Evolutionary conservation across 2,329 filamentous ascomycete genomes (phyloP).

Genomic region (Penicillium sp.): DNA sequence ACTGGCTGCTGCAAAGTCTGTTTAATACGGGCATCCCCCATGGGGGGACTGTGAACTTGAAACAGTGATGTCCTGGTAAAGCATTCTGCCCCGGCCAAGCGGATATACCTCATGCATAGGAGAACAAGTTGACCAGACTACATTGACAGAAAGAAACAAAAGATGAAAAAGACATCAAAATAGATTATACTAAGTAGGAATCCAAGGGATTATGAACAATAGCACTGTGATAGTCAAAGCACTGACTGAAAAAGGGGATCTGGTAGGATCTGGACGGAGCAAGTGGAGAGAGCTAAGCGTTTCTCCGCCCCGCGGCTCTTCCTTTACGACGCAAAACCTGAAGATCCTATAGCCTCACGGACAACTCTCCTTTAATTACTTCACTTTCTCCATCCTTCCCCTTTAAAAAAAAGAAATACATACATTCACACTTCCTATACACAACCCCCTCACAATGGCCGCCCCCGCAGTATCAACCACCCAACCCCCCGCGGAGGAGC

Average conservation of each 20-base stretch:
- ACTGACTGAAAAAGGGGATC: no score
- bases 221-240: no score
- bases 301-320: conserved; percentile 22
- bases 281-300: conserved; percentile 16
- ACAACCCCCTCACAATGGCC: conserved; percentile 25
- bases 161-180: neutral
- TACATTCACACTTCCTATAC: neutral
- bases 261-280: no score
- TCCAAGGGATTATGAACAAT: no score
- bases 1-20: neutral
- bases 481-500: conserved; percentile 32
- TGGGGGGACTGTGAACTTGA: no score
- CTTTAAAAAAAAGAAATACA: neutral
- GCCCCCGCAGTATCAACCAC: conserved; percentile 18
- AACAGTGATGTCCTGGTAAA: no score
- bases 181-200: no score
- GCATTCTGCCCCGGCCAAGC: conserved; percentile 10
- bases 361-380: conserved; percentile 3
- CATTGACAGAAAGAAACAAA: neutral
- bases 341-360: neutral
- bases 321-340: conserved; percentile 17
- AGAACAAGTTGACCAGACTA: neutral
- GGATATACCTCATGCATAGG: neutral
- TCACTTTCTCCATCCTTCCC: neutral
- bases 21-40: neutral